phyloP scores from a whole-genome alignment of 202 grass and related monocot species.

The Digitaria exilis region DNA sequence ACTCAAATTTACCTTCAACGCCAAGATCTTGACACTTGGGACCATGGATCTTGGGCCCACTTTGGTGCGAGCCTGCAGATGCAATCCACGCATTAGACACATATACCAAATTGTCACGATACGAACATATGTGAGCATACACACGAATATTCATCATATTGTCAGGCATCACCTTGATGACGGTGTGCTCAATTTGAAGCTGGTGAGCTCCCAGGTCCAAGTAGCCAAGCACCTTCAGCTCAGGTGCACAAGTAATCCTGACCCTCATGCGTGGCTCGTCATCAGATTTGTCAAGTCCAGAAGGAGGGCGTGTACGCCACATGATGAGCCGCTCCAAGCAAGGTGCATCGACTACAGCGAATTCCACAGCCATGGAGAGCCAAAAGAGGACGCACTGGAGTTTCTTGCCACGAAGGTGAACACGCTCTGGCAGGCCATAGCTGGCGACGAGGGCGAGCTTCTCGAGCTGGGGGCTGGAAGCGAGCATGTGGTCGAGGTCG shows the following conservation, averaged over 20 bases:
- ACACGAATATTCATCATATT: not conserved
- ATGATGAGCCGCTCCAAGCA: constrained; percentile 8
- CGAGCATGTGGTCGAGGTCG: constrained; percentile 27
- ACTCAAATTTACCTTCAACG: not conserved
- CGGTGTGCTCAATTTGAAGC: not conserved
- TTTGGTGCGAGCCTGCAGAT: constrained; percentile 41
- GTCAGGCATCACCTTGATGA: not conserved
- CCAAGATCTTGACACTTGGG: constrained; percentile 25
- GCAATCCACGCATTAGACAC: not conserved
- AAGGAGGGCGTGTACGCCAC: not conserved
- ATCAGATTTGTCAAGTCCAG: not conserved
- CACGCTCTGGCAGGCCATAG: not conserved
- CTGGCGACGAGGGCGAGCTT: constrained; percentile 21
- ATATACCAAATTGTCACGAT: not conserved
- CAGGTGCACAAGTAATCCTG: not conserved
- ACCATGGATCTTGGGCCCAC: constrained; percentile 12
- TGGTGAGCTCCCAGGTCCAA: not conserved
- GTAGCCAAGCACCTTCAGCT: constrained; percentile 3
- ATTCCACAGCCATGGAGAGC: not conserved
- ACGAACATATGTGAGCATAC: not conserved
- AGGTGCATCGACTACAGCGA: constrained; percentile 5
- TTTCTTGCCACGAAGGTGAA: not conserved
- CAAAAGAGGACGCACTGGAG: constrained; percentile 31
- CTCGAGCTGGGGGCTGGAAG: constrained; percentile 38
- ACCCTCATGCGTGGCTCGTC: not conserved